Evolutionary conservation across 2,329 filamentous ascomycete species (phyloP).

Genomic region (Talaromyces sp.): DNA sequence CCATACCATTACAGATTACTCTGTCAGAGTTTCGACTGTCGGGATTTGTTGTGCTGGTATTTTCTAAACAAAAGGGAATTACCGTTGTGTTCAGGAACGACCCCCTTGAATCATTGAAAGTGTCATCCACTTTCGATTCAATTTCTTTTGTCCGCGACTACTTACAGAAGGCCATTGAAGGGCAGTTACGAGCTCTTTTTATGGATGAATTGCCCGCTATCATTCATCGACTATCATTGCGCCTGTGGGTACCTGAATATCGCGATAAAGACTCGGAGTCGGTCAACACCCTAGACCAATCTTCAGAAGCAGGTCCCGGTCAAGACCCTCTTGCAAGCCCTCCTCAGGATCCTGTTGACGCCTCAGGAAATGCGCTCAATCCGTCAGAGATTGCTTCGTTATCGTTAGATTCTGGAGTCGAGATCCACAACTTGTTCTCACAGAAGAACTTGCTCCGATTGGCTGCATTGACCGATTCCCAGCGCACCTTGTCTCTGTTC

Average conservation of each 20-base stretch:
- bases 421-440: conserved; percentile 86
- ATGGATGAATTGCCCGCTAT: conserved; percentile 98
- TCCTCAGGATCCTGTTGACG: conserved; percentile 77
- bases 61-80: conserved; percentile 94
- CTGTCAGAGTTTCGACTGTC: conserved; percentile 93
- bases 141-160: conserved; percentile 98
- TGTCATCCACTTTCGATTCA: conserved; percentile 97
- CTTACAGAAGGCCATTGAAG: conserved; percentile 92
- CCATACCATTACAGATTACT: conserved; percentile 96
- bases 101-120: conserved; percentile 93
- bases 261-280: conserved; percentile 60
- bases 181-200: conserved; percentile 84
- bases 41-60: conserved; percentile 95
- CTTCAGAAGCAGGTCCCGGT: conserved; percentile 57
- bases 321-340: conserved; percentile 79
- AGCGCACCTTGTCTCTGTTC: conserved; percentile 85
- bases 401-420: conserved; percentile 72
- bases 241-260: conserved; percentile 87
- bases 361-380: conserved; percentile 72
- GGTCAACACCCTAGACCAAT: conserved; percentile 35
- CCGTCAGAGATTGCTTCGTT: conserved; percentile 71
- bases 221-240: conserved; percentile 85
- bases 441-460: conserved; percentile 88
- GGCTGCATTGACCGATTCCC: conserved; percentile 78
- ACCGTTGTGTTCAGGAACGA: conserved; percentile 98